Evolutionary conservation across 768 basidiomycete genomes (phyloP).

Genomic region (Psilocybe sp.): DNA sequence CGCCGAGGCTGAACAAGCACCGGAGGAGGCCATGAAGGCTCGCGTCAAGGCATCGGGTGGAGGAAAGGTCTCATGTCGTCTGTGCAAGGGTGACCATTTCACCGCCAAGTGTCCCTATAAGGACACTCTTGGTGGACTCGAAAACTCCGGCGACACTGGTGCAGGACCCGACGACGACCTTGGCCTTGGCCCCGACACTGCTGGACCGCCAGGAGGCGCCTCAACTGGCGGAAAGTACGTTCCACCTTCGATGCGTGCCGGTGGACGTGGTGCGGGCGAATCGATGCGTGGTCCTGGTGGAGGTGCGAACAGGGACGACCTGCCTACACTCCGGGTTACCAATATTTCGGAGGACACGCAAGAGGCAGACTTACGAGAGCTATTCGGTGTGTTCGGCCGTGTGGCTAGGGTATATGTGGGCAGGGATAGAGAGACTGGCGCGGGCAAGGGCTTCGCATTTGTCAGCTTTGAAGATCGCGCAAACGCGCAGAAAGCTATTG

Average conservation of each 20-base stretch:
- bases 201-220: constrained; percentile 34
- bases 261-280: constrained; percentile 69
- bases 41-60: constrained; percentile 72
- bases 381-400: constrained; percentile 84
- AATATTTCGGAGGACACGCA: constrained; percentile 95
- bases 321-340: constrained; percentile 95
- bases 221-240: constrained; percentile 81
- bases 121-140: constrained; percentile 82
- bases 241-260: constrained; percentile 86
- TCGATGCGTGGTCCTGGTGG: constrained; percentile 63
- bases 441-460: constrained; percentile 96
- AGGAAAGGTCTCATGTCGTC: constrained; percentile 87
- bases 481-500: constrained; percentile 83
- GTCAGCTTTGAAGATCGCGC: constrained; percentile 88
- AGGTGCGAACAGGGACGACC: constrained; percentile 72
- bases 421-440: constrained; percentile 89
- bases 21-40: constrained; percentile 63
- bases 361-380: constrained; percentile 89
- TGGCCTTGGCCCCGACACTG: constrained; percentile 29
- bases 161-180: constrained; percentile 39
- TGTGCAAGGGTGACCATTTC: constrained; percentile 97
- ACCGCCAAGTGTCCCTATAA: constrained; percentile 99
- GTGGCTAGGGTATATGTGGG: constrained; percentile 93
- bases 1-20: constrained; percentile 62
- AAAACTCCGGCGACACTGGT: constrained; percentile 47